phyloP scores from a whole-genome alignment of 1,284 basidiomycete genomes.

The Cryptococcus sp. region DNA sequence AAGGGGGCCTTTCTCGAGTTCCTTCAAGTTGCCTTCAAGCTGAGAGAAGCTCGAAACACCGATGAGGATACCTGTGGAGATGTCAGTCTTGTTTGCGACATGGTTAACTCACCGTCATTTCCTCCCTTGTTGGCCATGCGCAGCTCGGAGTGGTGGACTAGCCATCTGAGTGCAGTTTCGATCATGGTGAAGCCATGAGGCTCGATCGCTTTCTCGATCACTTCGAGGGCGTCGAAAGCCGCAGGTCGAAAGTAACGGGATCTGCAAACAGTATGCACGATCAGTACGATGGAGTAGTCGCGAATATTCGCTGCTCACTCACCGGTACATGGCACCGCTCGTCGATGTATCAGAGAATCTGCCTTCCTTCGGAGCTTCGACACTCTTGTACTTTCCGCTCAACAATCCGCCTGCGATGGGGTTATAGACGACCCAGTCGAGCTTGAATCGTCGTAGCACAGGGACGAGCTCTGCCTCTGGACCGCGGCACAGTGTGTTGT shows the following conservation, averaged over 20 bases:
- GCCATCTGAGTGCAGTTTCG: conserved; percentile 48
- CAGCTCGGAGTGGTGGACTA: conserved; percentile 53
- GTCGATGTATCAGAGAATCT: conserved; percentile 25
- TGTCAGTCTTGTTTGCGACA: neutral
- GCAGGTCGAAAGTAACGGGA: conserved; percentile 56
- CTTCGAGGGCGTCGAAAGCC: conserved; percentile 57
- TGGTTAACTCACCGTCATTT: conserved; percentile 18
- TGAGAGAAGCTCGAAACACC: conserved; percentile 44
- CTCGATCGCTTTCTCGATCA: conserved; percentile 54
- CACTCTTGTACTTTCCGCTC: conserved; percentile 55
- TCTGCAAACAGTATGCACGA: conserved; percentile 13
- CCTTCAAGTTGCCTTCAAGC: conserved; percentile 45
- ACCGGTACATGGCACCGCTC: conserved; percentile 52
- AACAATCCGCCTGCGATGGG: conserved; percentile 60
- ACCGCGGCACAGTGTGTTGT: conserved; percentile 11
- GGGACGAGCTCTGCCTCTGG: conserved; percentile 11
- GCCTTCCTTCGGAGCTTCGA: conserved; percentile 30
- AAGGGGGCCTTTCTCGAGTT: conserved; percentile 58
- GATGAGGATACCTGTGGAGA: conserved; percentile 36
- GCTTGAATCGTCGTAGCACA: conserved; percentile 14
- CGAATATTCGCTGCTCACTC: neutral
- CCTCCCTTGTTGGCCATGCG: conserved; percentile 39
- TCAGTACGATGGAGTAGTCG: neutral
- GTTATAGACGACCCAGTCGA: conserved; percentile 60
- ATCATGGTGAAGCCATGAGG: conserved; percentile 45